These are phyloP conservation scores for Apiotrichum siamense DNA, from an alignment of 1,284 basidiomycete genomes.

Conservation along the genomic window DNA sequence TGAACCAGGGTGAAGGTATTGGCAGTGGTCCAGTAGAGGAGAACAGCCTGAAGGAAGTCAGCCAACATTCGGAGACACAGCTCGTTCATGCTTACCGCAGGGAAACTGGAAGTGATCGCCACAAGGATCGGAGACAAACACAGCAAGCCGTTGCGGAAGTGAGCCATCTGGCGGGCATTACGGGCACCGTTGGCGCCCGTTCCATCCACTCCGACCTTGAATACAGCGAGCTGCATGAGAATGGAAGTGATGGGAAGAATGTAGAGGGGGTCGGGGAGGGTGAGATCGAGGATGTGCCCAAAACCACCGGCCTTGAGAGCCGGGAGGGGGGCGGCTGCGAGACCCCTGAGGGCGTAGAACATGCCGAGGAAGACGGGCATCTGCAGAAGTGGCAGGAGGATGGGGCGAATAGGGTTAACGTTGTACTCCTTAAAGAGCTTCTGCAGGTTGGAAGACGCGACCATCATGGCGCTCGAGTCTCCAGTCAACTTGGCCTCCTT, in stretches of 20 bases:
- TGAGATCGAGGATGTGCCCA: conserved; percentile 69
- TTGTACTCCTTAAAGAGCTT: conserved; percentile 65
- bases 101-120: conserved; percentile 58
- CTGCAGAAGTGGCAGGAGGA: conserved; percentile 63
- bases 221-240: conserved; percentile 63
- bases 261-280: conserved; percentile 68
- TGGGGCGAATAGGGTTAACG: conserved; percentile 58
- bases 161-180: conserved; percentile 50
- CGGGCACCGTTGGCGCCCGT: conserved; percentile 44
- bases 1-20: conserved; percentile 53
- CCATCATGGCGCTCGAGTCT: conserved; percentile 57
- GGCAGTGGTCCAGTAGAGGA: conserved; percentile 54
- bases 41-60: not conserved
- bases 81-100: conserved; percentile 32
- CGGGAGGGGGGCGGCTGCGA: conserved; percentile 65
- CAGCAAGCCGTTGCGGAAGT: conserved; percentile 68
- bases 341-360: conserved; percentile 73
- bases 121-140: conserved; percentile 57
- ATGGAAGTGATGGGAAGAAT: conserved; percentile 65
- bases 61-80: not conserved
- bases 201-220: conserved; percentile 56
- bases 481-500: conserved; percentile 49
- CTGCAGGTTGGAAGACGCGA: conserved; percentile 55
- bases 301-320: conserved; percentile 75
- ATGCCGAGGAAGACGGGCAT: conserved; percentile 73